These are phyloP conservation scores for Ambrosia trifida DNA, from an alignment of 129 eudicot species.

Conservation along the genomic window DNA sequence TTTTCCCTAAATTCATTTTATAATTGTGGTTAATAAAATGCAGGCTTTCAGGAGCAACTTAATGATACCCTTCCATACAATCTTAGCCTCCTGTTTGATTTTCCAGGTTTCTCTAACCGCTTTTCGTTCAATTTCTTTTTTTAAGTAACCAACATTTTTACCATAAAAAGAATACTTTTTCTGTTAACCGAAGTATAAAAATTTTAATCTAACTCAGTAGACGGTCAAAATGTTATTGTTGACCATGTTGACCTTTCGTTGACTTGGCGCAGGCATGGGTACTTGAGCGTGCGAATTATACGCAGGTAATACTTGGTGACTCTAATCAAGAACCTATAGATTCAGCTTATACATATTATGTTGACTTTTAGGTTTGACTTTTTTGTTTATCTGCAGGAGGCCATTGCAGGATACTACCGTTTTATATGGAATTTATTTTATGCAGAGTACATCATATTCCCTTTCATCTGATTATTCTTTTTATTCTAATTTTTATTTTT, in stretches of 20 bases:
- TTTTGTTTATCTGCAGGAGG: conserved; percentile 68
- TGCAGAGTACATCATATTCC: conserved; percentile 81
- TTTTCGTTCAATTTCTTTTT: background rate
- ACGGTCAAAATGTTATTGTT: background rate
- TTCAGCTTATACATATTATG: conserved; percentile 10
- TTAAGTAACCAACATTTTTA: conserved; percentile 1
- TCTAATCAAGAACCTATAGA: conserved; percentile 6
- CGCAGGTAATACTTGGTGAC: conserved; percentile 54
- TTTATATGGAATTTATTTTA: conserved; percentile 95
- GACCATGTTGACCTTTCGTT: background rate
- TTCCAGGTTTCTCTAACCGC: conserved; percentile 56
- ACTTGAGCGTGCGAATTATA: conserved; percentile 80
- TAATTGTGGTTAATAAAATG: conserved; percentile 17
- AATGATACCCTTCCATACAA: conserved; percentile 81
- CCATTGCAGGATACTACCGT: conserved; percentile 79
- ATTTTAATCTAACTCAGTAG: background rate
- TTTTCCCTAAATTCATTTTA: background rate
- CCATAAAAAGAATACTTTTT: too few species aligned
- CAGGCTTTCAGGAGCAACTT: conserved; percentile 90
- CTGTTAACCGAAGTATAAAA: too few species aligned
- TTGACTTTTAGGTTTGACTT: background rate
- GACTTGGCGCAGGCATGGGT: conserved; percentile 67
- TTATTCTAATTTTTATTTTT: background rate
- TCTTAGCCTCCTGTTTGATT: conserved; percentile 67
- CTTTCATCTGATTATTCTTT: conserved; percentile 50